Percentiles rank a stretch among this genome's conserved stretches.
These are phyloP conservation scores for Volutella citrinella DNA, from an alignment of 2,329 filamentous ascomycete species.

Conservation along the genomic window DNA sequence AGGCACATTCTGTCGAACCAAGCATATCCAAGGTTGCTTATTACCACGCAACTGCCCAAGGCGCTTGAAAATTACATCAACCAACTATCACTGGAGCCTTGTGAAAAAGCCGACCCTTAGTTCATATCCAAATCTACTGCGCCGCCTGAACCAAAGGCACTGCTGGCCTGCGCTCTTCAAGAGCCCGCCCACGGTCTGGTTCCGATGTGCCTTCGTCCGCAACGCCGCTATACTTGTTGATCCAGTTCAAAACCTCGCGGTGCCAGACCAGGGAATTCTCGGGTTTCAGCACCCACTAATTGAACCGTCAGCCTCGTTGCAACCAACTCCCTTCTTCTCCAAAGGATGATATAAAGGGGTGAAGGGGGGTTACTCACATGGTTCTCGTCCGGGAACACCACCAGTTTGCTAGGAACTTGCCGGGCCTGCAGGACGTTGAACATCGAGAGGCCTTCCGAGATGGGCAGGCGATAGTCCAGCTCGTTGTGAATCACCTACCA, in stretches of 20 bases:
- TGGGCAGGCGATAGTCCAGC: constrained; percentile 82
- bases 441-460: constrained; percentile 78
- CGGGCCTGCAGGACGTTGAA: constrained; percentile 82
- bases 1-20: too few relatives aligned
- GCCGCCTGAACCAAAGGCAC: too few relatives aligned
- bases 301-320: background rate
- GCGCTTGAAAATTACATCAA: too few relatives aligned
- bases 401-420: constrained; percentile 71
- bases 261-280: constrained; percentile 94
- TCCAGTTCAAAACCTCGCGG: constrained; percentile 76
- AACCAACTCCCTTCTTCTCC: too few relatives aligned
- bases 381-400: constrained; percentile 77
- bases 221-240: constrained; percentile 59
- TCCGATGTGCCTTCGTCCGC: constrained; percentile 24
- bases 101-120: too few relatives aligned
- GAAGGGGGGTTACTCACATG: constrained; percentile 36
- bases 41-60: too few relatives aligned
- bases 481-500: constrained; percentile 72
- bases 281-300: constrained; percentile 78
- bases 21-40: too few relatives aligned
- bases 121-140: too few relatives aligned
- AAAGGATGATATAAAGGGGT: constrained; percentile 6
- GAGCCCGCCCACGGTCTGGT: too few relatives aligned
- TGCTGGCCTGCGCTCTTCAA: too few relatives aligned
- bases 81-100: too few relatives aligned